Evolutionary conservation across 108 stramenopile genomes (phyloP).

Genomic region (Fragilaria crotonensis): DNA sequence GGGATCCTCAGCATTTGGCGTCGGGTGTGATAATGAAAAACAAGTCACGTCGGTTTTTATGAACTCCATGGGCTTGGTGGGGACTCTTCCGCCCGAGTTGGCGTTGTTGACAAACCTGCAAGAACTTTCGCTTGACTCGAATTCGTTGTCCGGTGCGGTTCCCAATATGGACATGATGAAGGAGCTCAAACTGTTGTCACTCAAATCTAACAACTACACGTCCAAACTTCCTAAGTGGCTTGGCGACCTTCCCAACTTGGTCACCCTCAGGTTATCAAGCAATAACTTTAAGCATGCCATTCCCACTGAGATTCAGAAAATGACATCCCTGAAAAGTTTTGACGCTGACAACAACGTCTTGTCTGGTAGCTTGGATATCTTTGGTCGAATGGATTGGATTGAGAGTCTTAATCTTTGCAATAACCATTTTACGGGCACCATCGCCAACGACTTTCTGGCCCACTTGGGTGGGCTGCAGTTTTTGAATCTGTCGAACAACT

Average conservation of each 20-base stretch:
- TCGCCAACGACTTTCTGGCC: not conserved
- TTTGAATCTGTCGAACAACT: not conserved
- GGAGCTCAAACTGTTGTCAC: not conserved
- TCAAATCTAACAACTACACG: not conserved
- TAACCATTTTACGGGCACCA: not conserved
- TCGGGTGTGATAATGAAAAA: not conserved
- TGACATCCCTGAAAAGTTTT: not conserved
- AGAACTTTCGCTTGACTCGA: constrained; percentile 4
- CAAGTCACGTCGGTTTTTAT: not conserved
- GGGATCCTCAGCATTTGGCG: not conserved
- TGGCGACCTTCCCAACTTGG: constrained; percentile 1
- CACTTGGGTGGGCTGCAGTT: not conserved
- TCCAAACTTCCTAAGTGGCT: not conserved
- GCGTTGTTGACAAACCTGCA: not conserved
- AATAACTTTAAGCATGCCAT: not conserved
- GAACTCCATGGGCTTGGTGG: not conserved
- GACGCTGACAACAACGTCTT: not conserved
- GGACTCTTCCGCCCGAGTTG: not conserved
- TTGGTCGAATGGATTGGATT: not conserved
- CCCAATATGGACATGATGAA: constrained; percentile 1
- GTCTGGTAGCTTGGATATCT: not conserved
- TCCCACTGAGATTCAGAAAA: constrained; percentile 1
- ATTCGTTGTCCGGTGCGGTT: constrained; percentile 12
- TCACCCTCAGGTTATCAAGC: not conserved
- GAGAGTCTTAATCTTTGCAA: not conserved